Evolutionary conservation across 2,329 filamentous ascomycete genomes (phyloP), one percentile per base, ranked within the genome.

Genomic region (Penicillium polonicum): DNA sequence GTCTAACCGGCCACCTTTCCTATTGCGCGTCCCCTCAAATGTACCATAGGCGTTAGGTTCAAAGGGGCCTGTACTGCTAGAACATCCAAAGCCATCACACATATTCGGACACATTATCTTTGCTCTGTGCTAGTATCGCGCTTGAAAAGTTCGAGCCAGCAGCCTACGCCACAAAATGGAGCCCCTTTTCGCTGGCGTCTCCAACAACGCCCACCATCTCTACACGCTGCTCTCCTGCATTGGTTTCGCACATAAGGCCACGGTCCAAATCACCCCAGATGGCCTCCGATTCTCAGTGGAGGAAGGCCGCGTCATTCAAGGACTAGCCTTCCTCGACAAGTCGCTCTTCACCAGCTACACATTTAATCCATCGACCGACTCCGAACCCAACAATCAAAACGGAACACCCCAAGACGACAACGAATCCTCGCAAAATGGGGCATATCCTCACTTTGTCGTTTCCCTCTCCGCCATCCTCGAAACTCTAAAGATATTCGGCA

Each of bases 401-500:
- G 52, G 64, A 36, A 49, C 64, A n/a, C 46, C 58, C 21, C 50
- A 52, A 21, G 70, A 76, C 21, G 74, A 78, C 23, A 71, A 75
- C 42, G 74, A 81, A 25, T 67, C 76, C 7, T 60, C 72, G 9
- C 68, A 75, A 10, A 60, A 69, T 23, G 60, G 68, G 4, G 60
- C 72, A 4, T 81, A 85, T 31, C 87, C 90, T 8, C 85, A 83
- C 51, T 99, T 99, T 71, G 88, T 95, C 71, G 88, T 97, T 63
- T 94, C 92, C 2, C 84, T 99, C 9, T 83, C 88, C 5, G 90
- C 93, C 19, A 83, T 99, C 3, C 85, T 99, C 52, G 94, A 97
- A 77, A 96, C 93, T 0, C 82, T 99, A 8, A 93, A 97, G 70
- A 97, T 99, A 49, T 96, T 99, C 69, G 91, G 91, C 49, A 85